Conservation (phyloP, 768 basidiomycete species). For the Kwoniella heveanensis region DNA sequence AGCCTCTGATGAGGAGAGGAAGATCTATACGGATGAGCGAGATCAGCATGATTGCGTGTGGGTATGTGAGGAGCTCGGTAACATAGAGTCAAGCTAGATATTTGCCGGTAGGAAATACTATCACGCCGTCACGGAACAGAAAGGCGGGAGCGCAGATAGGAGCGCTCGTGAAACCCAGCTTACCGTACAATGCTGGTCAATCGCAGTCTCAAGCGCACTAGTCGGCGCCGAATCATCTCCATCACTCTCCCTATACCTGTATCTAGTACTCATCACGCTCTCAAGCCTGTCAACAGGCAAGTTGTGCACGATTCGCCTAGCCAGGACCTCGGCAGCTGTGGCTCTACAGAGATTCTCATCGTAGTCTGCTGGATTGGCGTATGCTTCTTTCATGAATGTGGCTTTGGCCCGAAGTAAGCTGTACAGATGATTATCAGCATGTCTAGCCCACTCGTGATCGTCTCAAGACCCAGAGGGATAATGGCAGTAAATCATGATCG, state of each 20-base stretch:
- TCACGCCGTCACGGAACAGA: too few relatives aligned
- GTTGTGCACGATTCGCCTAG: constrained; percentile 66
- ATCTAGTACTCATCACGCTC: constrained; percentile 76
- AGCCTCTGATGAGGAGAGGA: constrained; percentile 80
- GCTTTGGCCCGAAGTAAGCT: constrained; percentile 58
- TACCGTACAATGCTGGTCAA: constrained; percentile 81
- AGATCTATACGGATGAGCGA: constrained; percentile 59
- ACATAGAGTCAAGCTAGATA: too few relatives aligned
- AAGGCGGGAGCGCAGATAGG: too few relatives aligned
- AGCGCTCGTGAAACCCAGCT: too few relatives aligned
- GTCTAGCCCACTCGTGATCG: too few relatives aligned
- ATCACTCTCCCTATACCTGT: constrained; percentile 69
- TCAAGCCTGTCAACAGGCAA: constrained; percentile 67
- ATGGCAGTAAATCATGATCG: too few relatives aligned
- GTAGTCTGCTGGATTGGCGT: constrained; percentile 78
- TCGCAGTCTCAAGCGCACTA: constrained; percentile 78
- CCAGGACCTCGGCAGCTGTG: constrained; percentile 57
- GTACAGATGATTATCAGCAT: background rate
- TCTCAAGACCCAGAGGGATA: too few relatives aligned
- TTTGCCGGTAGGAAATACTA: too few relatives aligned
- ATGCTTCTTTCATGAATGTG: constrained; percentile 79
- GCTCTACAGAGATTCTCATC: constrained; percentile 83
- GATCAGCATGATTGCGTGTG: background rate
- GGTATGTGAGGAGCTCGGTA: too few relatives aligned
- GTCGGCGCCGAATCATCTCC: constrained; percentile 62